Evolutionary conservation across 140 eudicot species (phyloP).

Genomic region (Stevia rebaudiana): DNA sequence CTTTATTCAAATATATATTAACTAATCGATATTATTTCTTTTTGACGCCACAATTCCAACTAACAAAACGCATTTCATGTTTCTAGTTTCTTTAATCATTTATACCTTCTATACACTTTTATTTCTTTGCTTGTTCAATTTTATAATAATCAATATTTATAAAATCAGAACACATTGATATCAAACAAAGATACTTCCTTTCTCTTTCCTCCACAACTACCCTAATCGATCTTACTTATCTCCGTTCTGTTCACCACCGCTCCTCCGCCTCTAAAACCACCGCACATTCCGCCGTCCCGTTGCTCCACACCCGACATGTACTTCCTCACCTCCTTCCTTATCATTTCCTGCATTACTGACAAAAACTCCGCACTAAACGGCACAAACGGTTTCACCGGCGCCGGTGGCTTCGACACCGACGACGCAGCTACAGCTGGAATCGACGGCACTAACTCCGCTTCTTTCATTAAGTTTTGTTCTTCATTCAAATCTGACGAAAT

Average conservation of each 20-base stretch:
- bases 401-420: conserved; percentile 21
- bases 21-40: too few relatives aligned
- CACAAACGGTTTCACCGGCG: conserved; percentile 27
- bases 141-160: too few relatives aligned
- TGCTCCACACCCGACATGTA: conserved; percentile 58
- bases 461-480: not conserved
- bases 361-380: conserved; percentile 56
- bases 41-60: not conserved
- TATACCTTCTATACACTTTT: conserved; percentile 24
- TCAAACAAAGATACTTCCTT: conserved; percentile 15
- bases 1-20: not conserved
- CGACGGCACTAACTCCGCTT: conserved; percentile 5
- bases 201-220: not conserved
- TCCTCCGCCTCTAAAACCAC: conserved; percentile 29
- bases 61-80: not conserved
- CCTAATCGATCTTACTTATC: conserved; percentile 32
- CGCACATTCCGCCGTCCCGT: conserved; percentile 42
- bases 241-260: conserved; percentile 28
- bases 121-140: not conserved
- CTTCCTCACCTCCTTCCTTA: conserved; percentile 71
- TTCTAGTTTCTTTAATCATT: not conserved
- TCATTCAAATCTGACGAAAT: not conserved
- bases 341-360: conserved; percentile 89
- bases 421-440: conserved; percentile 13
- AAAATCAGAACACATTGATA: too few relatives aligned